phyloP scores from a whole-genome alignment of 495 filamentous ascomycete genomes.

The Penicillium flavigenum region DNA sequence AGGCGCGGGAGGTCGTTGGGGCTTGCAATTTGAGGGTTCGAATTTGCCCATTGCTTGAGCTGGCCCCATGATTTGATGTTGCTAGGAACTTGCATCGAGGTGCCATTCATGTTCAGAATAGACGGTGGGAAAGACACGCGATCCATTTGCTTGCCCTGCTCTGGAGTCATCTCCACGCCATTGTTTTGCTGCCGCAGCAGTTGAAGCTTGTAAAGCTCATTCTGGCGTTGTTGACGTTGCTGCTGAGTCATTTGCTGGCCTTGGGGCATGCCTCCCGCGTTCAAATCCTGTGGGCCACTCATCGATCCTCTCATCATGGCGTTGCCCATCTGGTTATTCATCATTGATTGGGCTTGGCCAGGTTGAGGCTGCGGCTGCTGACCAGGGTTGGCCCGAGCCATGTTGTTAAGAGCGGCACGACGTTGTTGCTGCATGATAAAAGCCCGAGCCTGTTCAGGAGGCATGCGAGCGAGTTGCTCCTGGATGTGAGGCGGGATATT shows the following conservation, averaged over 20 bases:
- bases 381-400: slow-evolving; percentile 29
- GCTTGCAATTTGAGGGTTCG: slow-evolving; percentile 47
- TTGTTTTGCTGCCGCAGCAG: slow-evolving; percentile 43
- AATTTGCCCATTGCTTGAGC: slow-evolving; percentile 60
- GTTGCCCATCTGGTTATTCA: slow-evolving; percentile 38
- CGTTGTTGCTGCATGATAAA: slow-evolving; percentile 41
- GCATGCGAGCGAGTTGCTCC: slow-evolving; percentile 38
- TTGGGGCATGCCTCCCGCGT: slow-evolving; percentile 27
- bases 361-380: slow-evolving; percentile 35
- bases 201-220: slow-evolving; percentile 38
- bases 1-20: slow-evolving; percentile 47
- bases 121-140: slow-evolving; percentile 38
- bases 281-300: slow-evolving; percentile 37
- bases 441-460: slow-evolving; percentile 35
- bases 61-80: slow-evolving; percentile 70
- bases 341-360: slow-evolving; percentile 40
- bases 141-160: slow-evolving; percentile 52
- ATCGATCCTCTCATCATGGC: slow-evolving; percentile 38
- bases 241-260: slow-evolving; percentile 40
- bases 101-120: slow-evolving; percentile 35
- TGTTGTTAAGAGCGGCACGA: slow-evolving; percentile 32
- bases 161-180: slow-evolving; percentile 43
- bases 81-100: slow-evolving; percentile 50
- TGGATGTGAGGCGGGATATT: slow-evolving; percentile 36
- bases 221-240: slow-evolving; percentile 40